Percentiles rank a stretch among this genome's conserved stretches.
phyloP scores from a whole-genome alignment of 179 eudicot species.

The Beta lomatogona region DNA sequence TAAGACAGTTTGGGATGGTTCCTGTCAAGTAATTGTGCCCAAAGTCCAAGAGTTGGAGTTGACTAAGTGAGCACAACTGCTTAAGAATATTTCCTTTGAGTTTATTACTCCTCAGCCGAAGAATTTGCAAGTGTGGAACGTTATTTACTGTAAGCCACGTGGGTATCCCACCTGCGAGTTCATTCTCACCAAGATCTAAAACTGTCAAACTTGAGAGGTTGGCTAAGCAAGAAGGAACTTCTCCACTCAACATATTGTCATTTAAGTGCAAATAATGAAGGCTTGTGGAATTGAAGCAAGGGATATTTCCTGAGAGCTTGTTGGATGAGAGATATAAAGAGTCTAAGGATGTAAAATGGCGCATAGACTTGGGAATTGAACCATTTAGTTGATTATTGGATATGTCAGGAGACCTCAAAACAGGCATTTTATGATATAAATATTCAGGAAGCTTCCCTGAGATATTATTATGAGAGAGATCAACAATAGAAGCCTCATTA shows the following conservation, averaged over 20 bases:
- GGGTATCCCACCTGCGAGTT: slow-evolving; percentile 5
- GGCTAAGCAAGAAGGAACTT: slow-evolving; percentile 12
- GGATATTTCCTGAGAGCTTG: slow-evolving; percentile 7
- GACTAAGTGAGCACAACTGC: slow-evolving; percentile 17
- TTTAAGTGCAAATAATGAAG: slow-evolving; percentile 10
- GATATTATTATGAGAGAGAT: slow-evolving; percentile 16
- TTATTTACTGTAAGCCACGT: neutral
- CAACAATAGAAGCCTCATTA: neutral
- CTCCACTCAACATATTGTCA: slow-evolving; percentile 17
- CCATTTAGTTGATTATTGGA: slow-evolving; percentile 7
- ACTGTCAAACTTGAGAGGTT: neutral
- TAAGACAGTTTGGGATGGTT: slow-evolving; percentile 13
- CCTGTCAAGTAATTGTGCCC: slow-evolving; percentile 4
- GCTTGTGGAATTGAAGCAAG: neutral
- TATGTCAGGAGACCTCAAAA: too few species aligned
- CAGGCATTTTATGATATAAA: neutral
- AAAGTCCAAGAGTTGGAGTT: slow-evolving; percentile 19
- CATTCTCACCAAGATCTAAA: slow-evolving; percentile 19
- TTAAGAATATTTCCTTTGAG: slow-evolving; percentile 9
- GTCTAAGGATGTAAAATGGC: neutral
- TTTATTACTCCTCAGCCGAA: slow-evolving; percentile 16
- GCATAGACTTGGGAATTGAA: slow-evolving; percentile 18
- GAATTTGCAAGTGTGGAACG: neutral
- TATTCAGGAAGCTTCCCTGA: neutral
- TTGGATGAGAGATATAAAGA: slow-evolving; percentile 15